A percentile compares a stretch with the other conserved stretches of the same genome.
These are phyloP conservation scores for Gleditsia sinensis DNA, from an alignment of 306 rosid genomes.

Conservation along the genomic window DNA sequence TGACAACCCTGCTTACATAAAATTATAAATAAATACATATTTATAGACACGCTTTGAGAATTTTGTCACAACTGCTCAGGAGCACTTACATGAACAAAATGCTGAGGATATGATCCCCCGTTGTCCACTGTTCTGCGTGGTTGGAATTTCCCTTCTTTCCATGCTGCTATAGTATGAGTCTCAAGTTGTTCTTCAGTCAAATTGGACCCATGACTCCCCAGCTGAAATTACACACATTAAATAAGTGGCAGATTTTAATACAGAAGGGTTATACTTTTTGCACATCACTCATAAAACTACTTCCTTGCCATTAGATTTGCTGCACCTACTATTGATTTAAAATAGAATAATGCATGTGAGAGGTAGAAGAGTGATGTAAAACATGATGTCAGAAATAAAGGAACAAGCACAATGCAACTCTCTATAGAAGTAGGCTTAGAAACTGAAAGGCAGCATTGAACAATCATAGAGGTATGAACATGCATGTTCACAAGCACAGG, in stretches of 20 bases:
- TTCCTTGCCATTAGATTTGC: not conserved
- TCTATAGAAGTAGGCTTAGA: slow-evolving; percentile 26
- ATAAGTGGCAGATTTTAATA: slow-evolving; percentile 10
- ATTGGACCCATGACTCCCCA: slow-evolving; percentile 78
- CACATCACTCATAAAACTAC: not conserved
- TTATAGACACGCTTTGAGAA: not conserved
- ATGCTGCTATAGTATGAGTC: slow-evolving; percentile 83
- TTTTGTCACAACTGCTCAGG: slow-evolving; percentile 17
- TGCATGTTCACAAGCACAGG: slow-evolving; percentile 19
- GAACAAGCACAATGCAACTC: slow-evolving; percentile 31
- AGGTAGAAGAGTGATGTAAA: not conserved
- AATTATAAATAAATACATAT: slow-evolving; percentile 10
- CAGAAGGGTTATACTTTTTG: not conserved
- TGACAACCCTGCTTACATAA: slow-evolving; percentile 20
- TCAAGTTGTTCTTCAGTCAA: slow-evolving; percentile 88
- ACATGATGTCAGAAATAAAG: not conserved
- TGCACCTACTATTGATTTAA: not conserved
- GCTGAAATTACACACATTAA: slow-evolving; percentile 52
- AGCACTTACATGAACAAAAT: slow-evolving; percentile 69
- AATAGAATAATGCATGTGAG: not conserved
- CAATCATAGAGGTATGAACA: not conserved
- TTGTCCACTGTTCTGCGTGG: slow-evolving; percentile 47
- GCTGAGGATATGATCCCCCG: slow-evolving; percentile 48
- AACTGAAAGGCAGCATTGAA: slow-evolving; percentile 22
- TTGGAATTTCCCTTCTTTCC: slow-evolving; percentile 78